phyloP scores from a whole-genome alignment of 345 rosid species.

The Punica granatum region DNA sequence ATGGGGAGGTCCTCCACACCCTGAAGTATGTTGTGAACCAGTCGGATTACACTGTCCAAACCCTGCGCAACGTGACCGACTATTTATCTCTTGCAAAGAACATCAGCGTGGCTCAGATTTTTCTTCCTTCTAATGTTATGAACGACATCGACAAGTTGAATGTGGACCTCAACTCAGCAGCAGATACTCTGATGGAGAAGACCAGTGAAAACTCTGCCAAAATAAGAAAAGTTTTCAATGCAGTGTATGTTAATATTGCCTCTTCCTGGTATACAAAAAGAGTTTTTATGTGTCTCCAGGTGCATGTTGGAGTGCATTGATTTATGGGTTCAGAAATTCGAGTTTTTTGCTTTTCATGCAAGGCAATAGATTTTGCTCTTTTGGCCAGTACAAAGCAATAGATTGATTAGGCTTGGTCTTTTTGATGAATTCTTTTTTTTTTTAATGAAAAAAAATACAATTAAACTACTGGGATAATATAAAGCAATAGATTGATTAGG shows the following conservation, averaged over 20 bases:
- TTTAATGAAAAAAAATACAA: too few relatives aligned
- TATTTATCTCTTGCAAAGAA: conserved; percentile 86
- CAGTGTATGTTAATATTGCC: conserved; percentile 41
- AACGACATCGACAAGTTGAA: conserved; percentile 71
- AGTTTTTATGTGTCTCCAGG: neutral
- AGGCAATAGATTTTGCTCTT: too few relatives aligned
- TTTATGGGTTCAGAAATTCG: neutral
- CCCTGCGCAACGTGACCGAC: conserved; percentile 71
- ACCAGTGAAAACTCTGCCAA: conserved; percentile 63
- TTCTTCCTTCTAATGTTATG: conserved; percentile 66
- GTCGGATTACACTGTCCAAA: conserved; percentile 83
- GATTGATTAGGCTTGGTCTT: neutral
- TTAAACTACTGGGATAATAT: too few relatives aligned
- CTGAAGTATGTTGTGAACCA: conserved; percentile 85
- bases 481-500: too few relatives aligned
- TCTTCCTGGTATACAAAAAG: neutral
- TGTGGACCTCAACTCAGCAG: conserved; percentile 61
- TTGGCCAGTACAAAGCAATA: too few relatives aligned
- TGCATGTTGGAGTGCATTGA: neutral
- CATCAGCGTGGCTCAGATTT: conserved; percentile 70
- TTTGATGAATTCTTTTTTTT: too few relatives aligned
- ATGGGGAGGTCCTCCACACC: conserved; percentile 61
- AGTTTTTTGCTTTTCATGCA: neutral
- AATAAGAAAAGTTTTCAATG: conserved; percentile 56
- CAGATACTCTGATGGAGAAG: conserved; percentile 55